Base-by-base conservation (phyloP, 495 filamentous ascomycete genomes). In the Xylaria scruposa region DNA sequence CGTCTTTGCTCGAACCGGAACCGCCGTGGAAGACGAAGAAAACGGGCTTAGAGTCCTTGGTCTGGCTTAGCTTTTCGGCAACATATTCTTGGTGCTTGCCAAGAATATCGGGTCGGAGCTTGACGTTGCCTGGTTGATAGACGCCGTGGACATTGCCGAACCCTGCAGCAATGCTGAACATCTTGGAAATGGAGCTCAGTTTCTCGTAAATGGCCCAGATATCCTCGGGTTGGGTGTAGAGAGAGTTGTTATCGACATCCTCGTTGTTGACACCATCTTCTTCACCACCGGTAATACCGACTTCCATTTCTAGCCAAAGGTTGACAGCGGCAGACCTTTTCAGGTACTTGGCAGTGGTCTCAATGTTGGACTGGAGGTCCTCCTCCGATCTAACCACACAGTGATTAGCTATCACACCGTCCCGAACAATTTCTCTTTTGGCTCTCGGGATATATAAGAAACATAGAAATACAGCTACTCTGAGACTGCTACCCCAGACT, bases 11-110 rank as follows among this genome's bases (percentile, higher is more conserved):
- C 63, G 91, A 95, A 71, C 96, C 97, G 68, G 92, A 95, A 73
- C 96, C 96, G 75, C 97, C 97, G 87, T 99, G 96, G 90, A 99
- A 99, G 81, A 99, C 96, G 81, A 99, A 92, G 90, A 97, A 98
- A 78, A 98, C 91, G 68, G 97, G 96, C 90, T 97, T 97, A 78
- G 91, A 86, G 72, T 93, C 90, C 71, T 85, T 82, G 74, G 87
- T 83, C 65, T 78, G 76, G 71, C 53, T 53, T 5, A 67, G 46
- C 70, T 72, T 72, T 64, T 72, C 70, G 13, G 70, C 70, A 59
- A 67, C 56, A 17, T 40, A 72, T 38, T 67, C 87, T 85, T 99
- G 96, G 89, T 99, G 97, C 89, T 97, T 96, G 79, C 87, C 87
- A 71, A 99, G 91, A 42, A 98, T 89, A 85, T 97, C 94, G 62